Evolutionary conservation across 768 basidiomycete genomes (phyloP), one percentile per base, ranked within the genome.

Genomic region (Xerocomellus intermedius): DNA sequence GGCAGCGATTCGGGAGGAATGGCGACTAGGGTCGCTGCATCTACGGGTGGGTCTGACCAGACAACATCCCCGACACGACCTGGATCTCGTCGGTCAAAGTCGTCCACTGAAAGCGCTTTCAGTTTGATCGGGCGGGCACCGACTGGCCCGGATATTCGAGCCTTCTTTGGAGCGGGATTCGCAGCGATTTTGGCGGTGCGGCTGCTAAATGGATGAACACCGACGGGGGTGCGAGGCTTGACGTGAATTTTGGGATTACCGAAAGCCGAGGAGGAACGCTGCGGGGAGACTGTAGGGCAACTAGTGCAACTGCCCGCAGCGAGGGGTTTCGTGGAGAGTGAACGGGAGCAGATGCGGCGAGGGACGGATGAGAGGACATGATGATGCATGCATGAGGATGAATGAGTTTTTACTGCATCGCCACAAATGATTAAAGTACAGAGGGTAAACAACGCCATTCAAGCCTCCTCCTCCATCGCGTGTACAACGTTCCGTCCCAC

Each of bases 401-500:
- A 77, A 77, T 72, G 56, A 49, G 66, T 16, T 26, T 21, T 8
- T 9, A 56, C 19, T 56, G 55, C 55, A 57, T 30, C 56, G 56
- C 56, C 56, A 58, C 56, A 35, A 30, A 5, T 26, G 28, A 26
- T 54, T n/a, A 8, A 48, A 21, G 42, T 35, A 33, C 28, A 22
- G 9, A 16, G 21, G 26, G n/a, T 47, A 54, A 56, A 54, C 30
- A 56, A 43, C 16, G 12, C 42, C 43, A 45, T 14, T 65, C 54
- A 63, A 33, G 37, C 60, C 53, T 64, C 64, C 52, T 69, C 68
- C 48, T 73, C 69, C 69, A 71, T 71, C 53, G 65, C 55, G 19
- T 71, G 69, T 21, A 59, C 17, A 41, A 63, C 67, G 21, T 52
- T 71, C 54, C 69, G 68, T 4, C 87, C 86, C 8, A 89, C 84